Evolutionary conservation across 805 yeast genomes (phyloP), one percentile per base, ranked within the genome.

Genomic region (Suhomyces sp.): DNA sequence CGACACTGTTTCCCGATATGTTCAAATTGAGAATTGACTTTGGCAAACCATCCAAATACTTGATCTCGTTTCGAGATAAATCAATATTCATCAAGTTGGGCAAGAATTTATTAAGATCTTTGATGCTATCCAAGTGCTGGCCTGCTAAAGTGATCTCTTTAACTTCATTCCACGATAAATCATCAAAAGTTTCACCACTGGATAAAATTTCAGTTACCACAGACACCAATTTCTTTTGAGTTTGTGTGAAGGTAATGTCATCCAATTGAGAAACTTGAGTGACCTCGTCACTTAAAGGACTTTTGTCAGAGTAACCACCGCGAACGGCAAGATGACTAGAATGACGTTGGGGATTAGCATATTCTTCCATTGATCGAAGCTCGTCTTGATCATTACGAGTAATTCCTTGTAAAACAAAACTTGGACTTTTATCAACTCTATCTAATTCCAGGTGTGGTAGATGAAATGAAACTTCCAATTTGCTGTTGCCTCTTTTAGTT

Each of bases 201-300:
- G 74, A 62, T 31, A 70, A 54, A 3, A 53, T 46, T 23, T 69
- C 71, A 1, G 75, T 73, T 18, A 76, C 64, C 3, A 71, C 62
- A 5, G 74, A 56, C 4, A 74, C 74, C 24, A 76, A 48, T 10
- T 56, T 55, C 31, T 53, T 62, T 37, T 67, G 67, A 0, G 75
- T 63, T 42, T 73, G 72, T 2, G 77, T 60, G 44, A 76, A 76
- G 3, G 80, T 70, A 3, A 72, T 35, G 29, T 73, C 72, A 9
- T 59, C 56, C 5, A 72, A 35, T 19, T 68, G 68, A 2, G 76
- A 68, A 2, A 64, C 46, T 14, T 60, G 59, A 0, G 79, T 73
- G 2, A 71, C 68, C 33, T 70, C 63, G 25, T 44, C 51, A 22
- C 46, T 36, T 18, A 40, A 23, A 5, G 47, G 43, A 21, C 43